phyloP scores from a whole-genome alignment of 768 basidiomycete genomes.

The Tulasnella sp. region DNA sequence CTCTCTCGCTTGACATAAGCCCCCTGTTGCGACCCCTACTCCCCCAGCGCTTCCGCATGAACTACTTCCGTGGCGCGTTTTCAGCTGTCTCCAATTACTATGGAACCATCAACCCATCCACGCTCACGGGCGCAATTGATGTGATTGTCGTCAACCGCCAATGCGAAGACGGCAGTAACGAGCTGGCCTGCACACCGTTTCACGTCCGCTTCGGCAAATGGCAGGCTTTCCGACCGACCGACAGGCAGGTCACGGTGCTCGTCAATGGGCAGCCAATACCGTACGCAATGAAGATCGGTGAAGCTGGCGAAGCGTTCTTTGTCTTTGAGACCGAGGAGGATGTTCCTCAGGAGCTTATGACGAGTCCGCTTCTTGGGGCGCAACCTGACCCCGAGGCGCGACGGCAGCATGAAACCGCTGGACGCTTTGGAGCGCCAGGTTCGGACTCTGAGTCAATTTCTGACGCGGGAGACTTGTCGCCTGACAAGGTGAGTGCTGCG shows the following conservation, averaged over 20 bases:
- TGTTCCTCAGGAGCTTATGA: constrained; percentile 85
- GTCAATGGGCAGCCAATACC: constrained; percentile 82
- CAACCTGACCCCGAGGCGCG: neutral
- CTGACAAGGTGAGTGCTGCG: neutral
- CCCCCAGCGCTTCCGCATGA: constrained; percentile 39
- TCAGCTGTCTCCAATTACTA: constrained; percentile 74
- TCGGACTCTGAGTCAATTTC: neutral
- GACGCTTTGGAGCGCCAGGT: neutral
- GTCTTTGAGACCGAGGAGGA: constrained; percentile 95
- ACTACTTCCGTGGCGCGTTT: constrained; percentile 79
- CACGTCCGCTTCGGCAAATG: constrained; percentile 97
- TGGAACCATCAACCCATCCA: constrained; percentile 90
- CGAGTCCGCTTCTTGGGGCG: constrained; percentile 65
- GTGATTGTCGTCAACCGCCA: constrained; percentile 86
- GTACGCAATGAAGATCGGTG: constrained; percentile 96
- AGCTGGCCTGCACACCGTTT: constrained; percentile 86
- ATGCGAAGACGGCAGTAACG: constrained; percentile 46
- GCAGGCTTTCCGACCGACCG: constrained; percentile 84
- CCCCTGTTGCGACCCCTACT: neutral
- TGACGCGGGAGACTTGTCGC: neutral
- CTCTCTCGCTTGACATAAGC: too few relatives aligned
- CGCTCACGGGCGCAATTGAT: constrained; percentile 96
- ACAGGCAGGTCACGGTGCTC: constrained; percentile 90
- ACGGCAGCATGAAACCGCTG: neutral
- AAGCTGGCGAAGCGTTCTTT: constrained; percentile 98